These are phyloP conservation scores for Fusarium drepaniforme DNA, from an alignment of 2,329 filamentous ascomycete genomes.

Conservation along the genomic window DNA sequence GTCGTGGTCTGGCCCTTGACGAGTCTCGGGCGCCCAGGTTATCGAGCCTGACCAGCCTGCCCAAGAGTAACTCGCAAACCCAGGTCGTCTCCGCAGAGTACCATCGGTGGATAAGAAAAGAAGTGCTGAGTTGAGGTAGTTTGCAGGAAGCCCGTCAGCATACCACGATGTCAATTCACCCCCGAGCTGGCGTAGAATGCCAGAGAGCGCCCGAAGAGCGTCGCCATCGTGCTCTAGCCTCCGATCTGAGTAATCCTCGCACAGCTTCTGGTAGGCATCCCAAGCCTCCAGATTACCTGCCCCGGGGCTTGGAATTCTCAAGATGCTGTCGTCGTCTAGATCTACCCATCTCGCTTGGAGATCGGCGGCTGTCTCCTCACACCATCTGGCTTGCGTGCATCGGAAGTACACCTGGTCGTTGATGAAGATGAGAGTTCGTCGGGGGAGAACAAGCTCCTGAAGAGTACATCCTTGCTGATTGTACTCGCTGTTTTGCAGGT, in stretches of 20 bases:
- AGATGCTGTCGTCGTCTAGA: neutral
- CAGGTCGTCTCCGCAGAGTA: slow-evolving; percentile 1
- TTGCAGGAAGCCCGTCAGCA: neutral
- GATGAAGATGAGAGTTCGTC: slow-evolving; percentile 10
- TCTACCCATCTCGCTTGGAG: slow-evolving; percentile 7
- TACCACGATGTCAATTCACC: neutral
- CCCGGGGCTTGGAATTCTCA: neutral
- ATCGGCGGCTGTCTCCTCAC: slow-evolving; percentile 19
- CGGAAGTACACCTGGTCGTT: slow-evolving; percentile 21
- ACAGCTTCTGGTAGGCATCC: slow-evolving; percentile 9
- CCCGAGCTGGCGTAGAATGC: slow-evolving; percentile 12
- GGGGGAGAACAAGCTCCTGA: slow-evolving; percentile 8
- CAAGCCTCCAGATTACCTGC: neutral
- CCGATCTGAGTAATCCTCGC: slow-evolving; percentile 22
- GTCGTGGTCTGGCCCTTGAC: neutral
- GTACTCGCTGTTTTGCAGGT: slow-evolving; percentile 16
- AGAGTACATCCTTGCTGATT: slow-evolving; percentile 17
- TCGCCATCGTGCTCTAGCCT: slow-evolving; percentile 15
- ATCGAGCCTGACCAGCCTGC: slow-evolving; percentile 23
- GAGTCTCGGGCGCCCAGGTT: slow-evolving; percentile 9
- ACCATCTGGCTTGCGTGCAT: slow-evolving; percentile 23
- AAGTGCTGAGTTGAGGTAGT: slow-evolving; percentile 4
- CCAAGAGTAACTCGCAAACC: slow-evolving; percentile 34
- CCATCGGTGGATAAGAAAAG: slow-evolving; percentile 1
- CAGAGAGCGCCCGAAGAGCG: slow-evolving; percentile 15